Conservation (phyloP, 192 early-diverging fungal species). For the Coemansia sp. region DNA sequence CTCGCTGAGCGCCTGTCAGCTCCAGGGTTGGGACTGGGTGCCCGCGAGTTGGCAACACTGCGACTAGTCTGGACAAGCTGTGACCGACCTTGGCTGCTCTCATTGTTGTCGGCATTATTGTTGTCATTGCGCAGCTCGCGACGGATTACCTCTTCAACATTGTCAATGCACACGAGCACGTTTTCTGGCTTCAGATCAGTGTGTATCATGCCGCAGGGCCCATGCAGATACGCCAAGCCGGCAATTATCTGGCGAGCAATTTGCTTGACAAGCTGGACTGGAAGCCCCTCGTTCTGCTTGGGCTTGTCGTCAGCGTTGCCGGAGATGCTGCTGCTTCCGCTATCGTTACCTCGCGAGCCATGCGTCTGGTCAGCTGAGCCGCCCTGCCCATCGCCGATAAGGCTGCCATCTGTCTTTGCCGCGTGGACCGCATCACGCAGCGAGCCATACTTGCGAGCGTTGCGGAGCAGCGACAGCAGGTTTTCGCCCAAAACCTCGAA, state of each 20-base stretch:
- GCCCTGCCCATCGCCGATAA: slow-evolving; percentile 20
- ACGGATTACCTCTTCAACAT: slow-evolving; percentile 77
- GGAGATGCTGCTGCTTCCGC: slow-evolving; percentile 8
- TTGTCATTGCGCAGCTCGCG: slow-evolving; percentile 39
- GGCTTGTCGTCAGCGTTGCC: slow-evolving; percentile 15
- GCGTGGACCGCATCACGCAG: slow-evolving; percentile 28
- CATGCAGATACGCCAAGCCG: slow-evolving; percentile 92
- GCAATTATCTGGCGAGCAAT: slow-evolving; percentile 87
- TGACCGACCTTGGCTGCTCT: background rate
- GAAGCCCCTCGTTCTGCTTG: slow-evolving; percentile 65
- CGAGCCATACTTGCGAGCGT: slow-evolving; percentile 42
- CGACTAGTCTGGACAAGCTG: slow-evolving; percentile 44
- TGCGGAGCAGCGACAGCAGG: slow-evolving; percentile 82
- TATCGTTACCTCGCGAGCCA: background rate
- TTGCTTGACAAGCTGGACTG: slow-evolving; percentile 81
- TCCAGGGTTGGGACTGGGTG: slow-evolving; percentile 34
- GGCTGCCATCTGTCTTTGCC: slow-evolving; percentile 18
- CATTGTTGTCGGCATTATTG: background rate
- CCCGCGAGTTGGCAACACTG: slow-evolving; percentile 51
- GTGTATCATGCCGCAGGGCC: slow-evolving; percentile 93
- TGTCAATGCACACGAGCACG: slow-evolving; percentile 85
- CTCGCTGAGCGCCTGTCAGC: background rate
- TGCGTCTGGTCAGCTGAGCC: background rate
- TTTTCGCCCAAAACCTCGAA: slow-evolving; percentile 98
- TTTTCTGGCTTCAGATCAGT: slow-evolving; percentile 99